Percentiles rank a stretch among this genome's conserved stretches.
Conservation (phyloP, 441 rosid genomes). For the Capsella rubella region DNA sequence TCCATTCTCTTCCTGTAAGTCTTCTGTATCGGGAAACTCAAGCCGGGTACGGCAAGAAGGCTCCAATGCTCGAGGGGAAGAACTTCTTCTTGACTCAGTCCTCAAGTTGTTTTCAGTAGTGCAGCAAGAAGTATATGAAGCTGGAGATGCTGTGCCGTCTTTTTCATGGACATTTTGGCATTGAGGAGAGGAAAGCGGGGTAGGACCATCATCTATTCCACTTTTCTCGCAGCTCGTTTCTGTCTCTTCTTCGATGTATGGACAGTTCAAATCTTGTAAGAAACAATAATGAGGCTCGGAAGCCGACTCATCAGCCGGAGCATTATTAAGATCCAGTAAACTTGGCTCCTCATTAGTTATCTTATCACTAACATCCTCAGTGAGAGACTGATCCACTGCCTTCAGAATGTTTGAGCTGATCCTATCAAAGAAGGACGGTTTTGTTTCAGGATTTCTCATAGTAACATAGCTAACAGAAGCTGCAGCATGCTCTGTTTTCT, state of each 20-base stretch:
- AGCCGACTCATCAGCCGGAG: constrained; percentile 44
- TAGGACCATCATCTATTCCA: constrained; percentile 48
- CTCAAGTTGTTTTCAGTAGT: constrained; percentile 54
- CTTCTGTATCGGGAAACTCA: constrained; percentile 41
- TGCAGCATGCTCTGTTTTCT: constrained; percentile 31
- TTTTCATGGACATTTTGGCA: constrained; percentile 47
- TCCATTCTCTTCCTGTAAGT: constrained; percentile 12
- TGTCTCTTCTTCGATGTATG: constrained; percentile 36
- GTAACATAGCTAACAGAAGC: constrained; percentile 41
- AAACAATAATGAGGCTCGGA: constrained; percentile 40
- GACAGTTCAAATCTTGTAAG: constrained; percentile 47
- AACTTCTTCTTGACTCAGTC: constrained; percentile 33
- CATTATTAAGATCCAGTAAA: constrained; percentile 61
- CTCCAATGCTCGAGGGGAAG: constrained; percentile 30
- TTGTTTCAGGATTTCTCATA: constrained; percentile 41
- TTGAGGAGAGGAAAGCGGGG: constrained; percentile 43
- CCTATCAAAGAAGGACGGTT: constrained; percentile 18
- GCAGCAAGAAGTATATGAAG: constrained; percentile 61
- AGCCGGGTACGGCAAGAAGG: constrained; percentile 45
- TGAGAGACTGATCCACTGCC: constrained; percentile 14
- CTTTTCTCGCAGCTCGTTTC: constrained; percentile 49
- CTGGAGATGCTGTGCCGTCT: constrained; percentile 49
- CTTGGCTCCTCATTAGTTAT: constrained; percentile 32
- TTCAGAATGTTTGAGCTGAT: constrained; percentile 21
- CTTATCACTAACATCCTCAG: constrained; percentile 13